Conservation (phyloP, 768 basidiomycete genomes). For the Amanita exitialis region DNA sequence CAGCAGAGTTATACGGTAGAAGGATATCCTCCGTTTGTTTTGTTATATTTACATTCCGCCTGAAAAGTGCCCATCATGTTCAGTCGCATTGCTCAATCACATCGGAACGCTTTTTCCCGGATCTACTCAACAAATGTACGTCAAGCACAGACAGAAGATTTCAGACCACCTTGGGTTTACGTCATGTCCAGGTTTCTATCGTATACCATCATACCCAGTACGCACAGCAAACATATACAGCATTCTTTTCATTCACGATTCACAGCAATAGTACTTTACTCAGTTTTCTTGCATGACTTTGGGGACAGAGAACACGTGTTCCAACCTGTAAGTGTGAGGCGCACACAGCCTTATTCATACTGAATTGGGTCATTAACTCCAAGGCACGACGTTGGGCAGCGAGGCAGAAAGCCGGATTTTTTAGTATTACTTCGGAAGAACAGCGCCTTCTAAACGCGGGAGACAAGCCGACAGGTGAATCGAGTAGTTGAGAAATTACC, state of each 20-base stretch:
- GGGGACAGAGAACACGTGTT: conserved; percentile 68
- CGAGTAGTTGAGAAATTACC: not conserved
- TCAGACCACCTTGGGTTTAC: conserved; percentile 56
- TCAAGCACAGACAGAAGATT: conserved; percentile 25
- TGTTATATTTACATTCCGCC: not conserved
- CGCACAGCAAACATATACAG: not conserved
- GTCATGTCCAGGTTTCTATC: conserved; percentile 38
- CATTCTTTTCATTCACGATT: not conserved
- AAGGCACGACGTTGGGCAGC: conserved; percentile 53
- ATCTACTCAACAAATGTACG: not conserved
- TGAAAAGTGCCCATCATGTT: no score
- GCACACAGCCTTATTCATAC: not conserved
- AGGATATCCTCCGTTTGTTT: no score
- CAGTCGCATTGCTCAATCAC: no score
- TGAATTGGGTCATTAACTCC: conserved; percentile 1
- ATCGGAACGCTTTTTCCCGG: not conserved
- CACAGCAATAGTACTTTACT: conserved; percentile 44
- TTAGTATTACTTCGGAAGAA: conserved; percentile 52
- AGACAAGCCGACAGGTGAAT: not conserved
- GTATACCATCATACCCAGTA: conserved; percentile 48
- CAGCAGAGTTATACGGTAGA: no score
- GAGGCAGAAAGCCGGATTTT: conserved; percentile 37
- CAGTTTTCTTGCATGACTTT: conserved; percentile 54
- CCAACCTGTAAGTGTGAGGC: conserved; percentile 36
- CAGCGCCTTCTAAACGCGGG: conserved; percentile 23